A percentile compares a stretch with the other conserved stretches of the same genome.
Conservation (phyloP, 2,329 filamentous ascomycete species). For the Pyricularia pennisetigena region DNA sequence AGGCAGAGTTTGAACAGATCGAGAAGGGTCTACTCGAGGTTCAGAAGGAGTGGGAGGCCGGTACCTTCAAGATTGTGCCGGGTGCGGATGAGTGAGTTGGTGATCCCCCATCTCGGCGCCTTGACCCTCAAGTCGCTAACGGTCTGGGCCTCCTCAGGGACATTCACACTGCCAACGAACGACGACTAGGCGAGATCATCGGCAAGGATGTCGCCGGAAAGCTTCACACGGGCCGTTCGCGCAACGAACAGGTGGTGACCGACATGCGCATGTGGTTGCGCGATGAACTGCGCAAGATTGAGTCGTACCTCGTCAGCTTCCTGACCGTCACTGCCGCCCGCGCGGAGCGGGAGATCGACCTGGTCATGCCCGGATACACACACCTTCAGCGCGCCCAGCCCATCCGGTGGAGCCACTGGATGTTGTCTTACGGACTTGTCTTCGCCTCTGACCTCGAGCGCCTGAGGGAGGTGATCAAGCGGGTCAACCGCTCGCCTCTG, state of each 20-base stretch:
- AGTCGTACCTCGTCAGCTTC: conserved; percentile 57
- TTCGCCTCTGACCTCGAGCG: conserved; percentile 70
- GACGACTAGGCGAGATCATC: conserved; percentile 71
- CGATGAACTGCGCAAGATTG: conserved; percentile 61
- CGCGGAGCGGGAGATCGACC: conserved; percentile 65
- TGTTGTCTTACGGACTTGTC: conserved; percentile 63
- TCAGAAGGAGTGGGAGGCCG: conserved; percentile 41
- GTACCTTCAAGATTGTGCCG: conserved; percentile 39
- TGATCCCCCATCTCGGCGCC: conserved; percentile 2
- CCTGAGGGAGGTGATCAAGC: conserved; percentile 58
- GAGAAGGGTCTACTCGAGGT: conserved; percentile 57
- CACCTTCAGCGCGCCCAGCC: conserved; percentile 76
- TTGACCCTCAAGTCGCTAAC: conserved; percentile 10
- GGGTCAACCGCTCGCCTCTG: conserved; percentile 65
- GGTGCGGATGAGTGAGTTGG: conserved; percentile 35
- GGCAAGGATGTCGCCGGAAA: conserved; percentile 80
- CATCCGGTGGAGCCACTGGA: conserved; percentile 73
- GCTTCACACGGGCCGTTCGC: conserved; percentile 77
- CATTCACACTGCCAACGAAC: conserved; percentile 64
- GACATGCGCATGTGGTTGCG: conserved; percentile 88
- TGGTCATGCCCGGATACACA: conserved; percentile 81
- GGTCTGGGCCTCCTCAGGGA: conserved; percentile 11
- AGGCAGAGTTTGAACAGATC: conserved; percentile 64
- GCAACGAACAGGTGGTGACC: conserved; percentile 84
- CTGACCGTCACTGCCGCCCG: conserved; percentile 58